These are phyloP conservation scores for Cicer cuneatum DNA, from an alignment of 306 rosid species.

Conservation along the genomic window DNA sequence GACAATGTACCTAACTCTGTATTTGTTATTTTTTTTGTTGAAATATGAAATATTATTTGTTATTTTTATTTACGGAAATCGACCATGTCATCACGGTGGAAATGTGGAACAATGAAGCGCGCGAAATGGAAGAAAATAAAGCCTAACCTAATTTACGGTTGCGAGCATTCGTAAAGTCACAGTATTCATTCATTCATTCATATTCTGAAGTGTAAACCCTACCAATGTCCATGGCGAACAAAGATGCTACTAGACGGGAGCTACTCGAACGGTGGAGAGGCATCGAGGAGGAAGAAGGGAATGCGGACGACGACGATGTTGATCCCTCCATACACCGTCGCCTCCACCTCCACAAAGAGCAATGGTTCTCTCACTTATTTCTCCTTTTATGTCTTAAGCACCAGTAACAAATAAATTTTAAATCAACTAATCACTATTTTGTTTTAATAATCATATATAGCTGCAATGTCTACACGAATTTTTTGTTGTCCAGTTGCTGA, in stretches of 20 bases:
- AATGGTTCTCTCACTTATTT: constrained; percentile 55
- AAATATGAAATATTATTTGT: too few relatives aligned
- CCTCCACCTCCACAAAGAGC: constrained; percentile 71
- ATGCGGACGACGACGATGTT: constrained; percentile 50
- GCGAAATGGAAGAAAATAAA: too few relatives aligned
- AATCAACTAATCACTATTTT: constrained; percentile 12
- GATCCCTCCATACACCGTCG: constrained; percentile 53
- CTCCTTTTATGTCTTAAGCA: not conserved
- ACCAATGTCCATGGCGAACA: constrained; percentile 51
- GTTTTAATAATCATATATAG: not conserved
- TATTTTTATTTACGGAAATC: too few relatives aligned
- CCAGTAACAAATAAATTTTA: not conserved
- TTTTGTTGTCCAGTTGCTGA: constrained; percentile 23
- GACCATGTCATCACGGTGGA: too few relatives aligned
- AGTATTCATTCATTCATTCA: not conserved
- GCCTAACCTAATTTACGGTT: too few relatives aligned
- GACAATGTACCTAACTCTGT: too few relatives aligned
- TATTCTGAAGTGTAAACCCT: constrained; percentile 37
- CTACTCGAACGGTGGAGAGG: constrained; percentile 76
- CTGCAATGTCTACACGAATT: constrained; percentile 1
- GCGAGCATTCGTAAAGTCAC: not conserved
- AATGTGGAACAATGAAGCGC: too few relatives aligned
- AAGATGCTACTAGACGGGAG: constrained; percentile 52
- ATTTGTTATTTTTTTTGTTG: too few relatives aligned
- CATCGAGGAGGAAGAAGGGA: constrained; percentile 70